phyloP scores from a whole-genome alignment of 345 rosid genomes.

The Passiflora organensis region DNA sequence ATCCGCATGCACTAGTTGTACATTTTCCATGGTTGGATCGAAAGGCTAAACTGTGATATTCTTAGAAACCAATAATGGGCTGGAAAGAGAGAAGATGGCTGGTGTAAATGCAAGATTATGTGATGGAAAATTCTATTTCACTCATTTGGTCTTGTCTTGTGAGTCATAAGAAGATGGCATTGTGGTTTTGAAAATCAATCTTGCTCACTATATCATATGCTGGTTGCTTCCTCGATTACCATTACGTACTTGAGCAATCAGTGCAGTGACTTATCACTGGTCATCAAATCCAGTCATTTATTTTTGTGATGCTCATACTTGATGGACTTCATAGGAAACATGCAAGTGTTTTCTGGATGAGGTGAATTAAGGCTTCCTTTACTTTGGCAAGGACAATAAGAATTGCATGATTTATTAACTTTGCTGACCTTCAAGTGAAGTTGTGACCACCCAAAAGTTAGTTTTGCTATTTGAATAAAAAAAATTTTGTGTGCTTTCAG shows the following conservation, averaged over 20 bases:
- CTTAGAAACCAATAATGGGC: background rate
- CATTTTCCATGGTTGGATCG: background rate
- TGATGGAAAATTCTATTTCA: background rate
- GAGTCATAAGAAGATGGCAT: background rate
- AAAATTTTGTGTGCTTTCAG: conserved; percentile 26
- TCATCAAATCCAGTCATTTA: background rate
- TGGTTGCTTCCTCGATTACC: background rate
- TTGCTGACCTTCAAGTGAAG: background rate
- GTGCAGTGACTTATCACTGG: background rate
- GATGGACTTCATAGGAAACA: background rate
- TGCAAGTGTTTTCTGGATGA: background rate
- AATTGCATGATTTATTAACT: background rate
- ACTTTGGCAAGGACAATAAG: background rate
- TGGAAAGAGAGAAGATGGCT: no score
- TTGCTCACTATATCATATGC: background rate
- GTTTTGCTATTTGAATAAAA: background rate
- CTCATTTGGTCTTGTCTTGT: background rate
- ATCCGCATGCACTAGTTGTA: no score
- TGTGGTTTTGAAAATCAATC: background rate
- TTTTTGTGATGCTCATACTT: background rate
- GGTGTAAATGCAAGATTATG: no score
- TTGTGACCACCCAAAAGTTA: background rate
- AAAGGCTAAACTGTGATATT: background rate
- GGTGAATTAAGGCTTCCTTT: background rate
- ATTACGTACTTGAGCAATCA: background rate